Percentiles rank a stretch among this genome's conserved stretches.
phyloP scores from a whole-genome alignment of 164 flowering plant species.

The Vitis cinerea region DNA sequence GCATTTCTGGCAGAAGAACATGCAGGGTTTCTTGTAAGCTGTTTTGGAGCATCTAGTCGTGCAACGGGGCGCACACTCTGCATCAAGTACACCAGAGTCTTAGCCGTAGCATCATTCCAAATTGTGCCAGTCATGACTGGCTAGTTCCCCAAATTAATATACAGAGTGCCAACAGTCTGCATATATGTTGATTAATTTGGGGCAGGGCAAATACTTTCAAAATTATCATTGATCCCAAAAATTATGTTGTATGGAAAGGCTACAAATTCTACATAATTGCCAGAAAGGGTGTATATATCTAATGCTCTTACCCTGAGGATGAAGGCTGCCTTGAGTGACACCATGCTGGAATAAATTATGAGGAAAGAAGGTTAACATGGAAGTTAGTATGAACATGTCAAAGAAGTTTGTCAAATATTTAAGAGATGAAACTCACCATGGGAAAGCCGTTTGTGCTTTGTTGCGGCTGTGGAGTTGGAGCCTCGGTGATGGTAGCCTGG shows the following conservation, averaged over 20 bases:
- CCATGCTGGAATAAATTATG: conserved; percentile 17
- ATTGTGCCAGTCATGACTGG: neutral
- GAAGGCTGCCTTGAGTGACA: conserved; percentile 25
- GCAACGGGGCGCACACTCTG: conserved; percentile 29
- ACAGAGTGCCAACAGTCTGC: neutral
- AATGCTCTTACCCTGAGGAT: conserved; percentile 21
- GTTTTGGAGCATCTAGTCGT: conserved; percentile 23
- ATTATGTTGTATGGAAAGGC: too few relatives aligned
- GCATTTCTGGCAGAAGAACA: conserved; percentile 33
- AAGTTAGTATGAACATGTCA: neutral
- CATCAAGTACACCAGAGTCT: neutral
- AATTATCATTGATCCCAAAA: neutral
- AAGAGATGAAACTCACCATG: conserved; percentile 8
- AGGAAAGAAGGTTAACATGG: neutral
- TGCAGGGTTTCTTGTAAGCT: conserved; percentile 29
- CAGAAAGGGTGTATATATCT: too few relatives aligned
- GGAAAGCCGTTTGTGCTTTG: neutral
- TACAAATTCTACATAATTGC: too few relatives aligned
- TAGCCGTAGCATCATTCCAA: neutral
- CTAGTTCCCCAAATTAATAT: neutral
- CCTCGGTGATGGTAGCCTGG: conserved; percentile 17
- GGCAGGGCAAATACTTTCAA: neutral
- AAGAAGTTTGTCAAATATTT: neutral
- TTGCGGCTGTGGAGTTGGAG: conserved; percentile 29
- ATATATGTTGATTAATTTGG: neutral